phyloP scores from a whole-genome alignment of 2,329 filamentous ascomycete genomes.

The Didymella arachidicola region DNA sequence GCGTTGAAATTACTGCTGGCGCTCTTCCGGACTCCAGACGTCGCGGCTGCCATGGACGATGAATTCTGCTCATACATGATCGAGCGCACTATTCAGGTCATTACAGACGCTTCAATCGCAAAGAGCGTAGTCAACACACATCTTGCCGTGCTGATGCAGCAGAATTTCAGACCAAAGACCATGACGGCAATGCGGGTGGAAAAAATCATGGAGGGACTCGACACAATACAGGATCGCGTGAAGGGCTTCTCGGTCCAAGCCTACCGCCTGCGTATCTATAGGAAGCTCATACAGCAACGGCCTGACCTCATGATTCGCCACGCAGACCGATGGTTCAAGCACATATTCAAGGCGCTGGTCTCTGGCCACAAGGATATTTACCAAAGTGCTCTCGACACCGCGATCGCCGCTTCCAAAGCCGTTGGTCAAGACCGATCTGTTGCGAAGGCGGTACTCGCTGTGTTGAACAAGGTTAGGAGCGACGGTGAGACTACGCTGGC shows the following conservation, averaged over 20 bases:
- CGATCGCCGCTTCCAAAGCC: slow-evolving; percentile 71
- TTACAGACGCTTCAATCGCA: slow-evolving; percentile 72
- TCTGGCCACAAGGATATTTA: slow-evolving; percentile 80
- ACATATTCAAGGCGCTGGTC: slow-evolving; percentile 82
- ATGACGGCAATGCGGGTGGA: slow-evolving; percentile 76
- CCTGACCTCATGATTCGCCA: slow-evolving; percentile 74
- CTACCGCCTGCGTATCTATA: slow-evolving; percentile 80
- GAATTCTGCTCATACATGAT: slow-evolving; percentile 83
- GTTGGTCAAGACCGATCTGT: slow-evolving; percentile 74
- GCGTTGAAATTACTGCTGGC: slow-evolving; percentile 79
- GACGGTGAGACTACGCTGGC: slow-evolving; percentile 60
- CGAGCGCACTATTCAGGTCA: slow-evolving; percentile 77
- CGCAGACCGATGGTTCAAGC: slow-evolving; percentile 77
- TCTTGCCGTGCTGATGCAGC: slow-evolving; percentile 80
- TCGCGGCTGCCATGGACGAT: slow-evolving; percentile 73
- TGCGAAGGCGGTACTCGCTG: slow-evolving; percentile 70
- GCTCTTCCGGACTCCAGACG: slow-evolving; percentile 76
- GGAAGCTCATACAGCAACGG: slow-evolving; percentile 75
- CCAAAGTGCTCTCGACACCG: slow-evolving; percentile 75
- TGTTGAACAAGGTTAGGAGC: slow-evolving; percentile 65
- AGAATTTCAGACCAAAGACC: slow-evolving; percentile 77
- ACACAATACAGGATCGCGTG: slow-evolving; percentile 75
- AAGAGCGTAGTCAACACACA: slow-evolving; percentile 82
- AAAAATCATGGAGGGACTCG: slow-evolving; percentile 73
- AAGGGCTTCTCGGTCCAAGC: slow-evolving; percentile 82